Evolutionary conservation across 176 grass and related monocot genomes (phyloP), one percentile per base, ranked within the genome.

Genomic region (Zoysia pacifica): DNA sequence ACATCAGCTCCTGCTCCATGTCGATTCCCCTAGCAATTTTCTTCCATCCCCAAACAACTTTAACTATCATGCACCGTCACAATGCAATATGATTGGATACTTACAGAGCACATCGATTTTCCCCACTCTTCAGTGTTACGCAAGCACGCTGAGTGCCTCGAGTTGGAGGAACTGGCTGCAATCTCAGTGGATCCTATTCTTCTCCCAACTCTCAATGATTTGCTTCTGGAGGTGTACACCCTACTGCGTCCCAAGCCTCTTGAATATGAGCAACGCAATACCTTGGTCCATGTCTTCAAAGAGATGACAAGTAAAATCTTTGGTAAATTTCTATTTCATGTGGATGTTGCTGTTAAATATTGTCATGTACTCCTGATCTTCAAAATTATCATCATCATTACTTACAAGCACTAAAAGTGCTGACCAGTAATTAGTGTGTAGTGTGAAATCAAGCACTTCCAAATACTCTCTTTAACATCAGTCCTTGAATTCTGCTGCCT

Each of bases 261-360:
- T 48, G 79, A 94, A 43, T 97, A 97, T 70, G 76, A 92, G 12
- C 82, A 94, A 42, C 85, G 94, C 62, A 88, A 62, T 15, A 11
- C 45, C 16, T 68, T 97, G 62, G 73, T 97, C 76, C 70, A 67
- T 55, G 80, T 82, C 67, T 92, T 97, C 45, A 86, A 62, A 66
- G 70, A 63, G 42, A 91, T 92, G 83, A 53, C 73, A 20, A 67
- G 41, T n/a, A 52, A 66, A 67, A 84, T 84, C 46, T 97, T 94
- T 84, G 91, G 91, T 97, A 91, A 58, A 20, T 67, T 52, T 74
- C 18, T 0, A 6, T 7, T 53, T 62, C 44, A 48, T 79, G 15
- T 44, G 18, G 1, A 16, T 81, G 2, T 63, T 11, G 35, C 69
- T 58, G 9, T 7, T 74, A 44, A 14, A 73, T 48, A 49, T 28